phyloP scores from a whole-genome alignment of 768 basidiomycete genomes.

The Lactifluus volemus region DNA sequence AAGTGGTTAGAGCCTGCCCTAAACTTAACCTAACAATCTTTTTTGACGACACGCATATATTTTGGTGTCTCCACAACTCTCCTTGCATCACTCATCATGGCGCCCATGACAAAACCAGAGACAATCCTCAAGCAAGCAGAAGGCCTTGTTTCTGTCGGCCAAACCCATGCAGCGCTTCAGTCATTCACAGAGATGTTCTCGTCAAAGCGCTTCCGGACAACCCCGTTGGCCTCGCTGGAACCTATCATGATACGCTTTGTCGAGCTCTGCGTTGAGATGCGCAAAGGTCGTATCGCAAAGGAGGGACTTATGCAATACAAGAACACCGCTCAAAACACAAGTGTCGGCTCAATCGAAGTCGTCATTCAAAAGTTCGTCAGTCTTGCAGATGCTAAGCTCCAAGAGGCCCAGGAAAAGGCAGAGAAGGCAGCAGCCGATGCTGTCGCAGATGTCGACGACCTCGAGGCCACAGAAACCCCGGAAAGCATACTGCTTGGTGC shows the following conservation, averaged over 20 bases:
- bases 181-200: slow-evolving; percentile 88
- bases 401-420: slow-evolving; percentile 80
- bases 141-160: slow-evolving; percentile 86
- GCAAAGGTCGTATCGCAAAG: slow-evolving; percentile 88
- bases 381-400: slow-evolving; percentile 72
- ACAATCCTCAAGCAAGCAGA: slow-evolving; percentile 90
- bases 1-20: neutral
- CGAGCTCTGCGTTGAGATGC: slow-evolving; percentile 92
- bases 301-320: slow-evolving; percentile 97
- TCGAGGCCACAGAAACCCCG: slow-evolving; percentile 93
- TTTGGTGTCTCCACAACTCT: no score
- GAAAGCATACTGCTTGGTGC: slow-evolving; percentile 86
- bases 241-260: slow-evolving; percentile 95
- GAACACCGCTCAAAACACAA: slow-evolving; percentile 92
- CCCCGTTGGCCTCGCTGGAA: slow-evolving; percentile 80
- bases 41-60: no score
- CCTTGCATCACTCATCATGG: slow-evolving; percentile 38
- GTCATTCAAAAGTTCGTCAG: slow-evolving; percentile 84
- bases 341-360: slow-evolving; percentile 82
- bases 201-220: slow-evolving; percentile 89
- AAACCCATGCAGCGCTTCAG: slow-evolving; percentile 83
- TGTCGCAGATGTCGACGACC: slow-evolving; percentile 80
- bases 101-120: slow-evolving; percentile 86
- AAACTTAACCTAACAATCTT: neutral
- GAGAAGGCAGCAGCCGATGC: slow-evolving; percentile 54